A percentile compares a stretch with the other conserved stretches of the same genome.
These are phyloP conservation scores for Pleurotus cornucopiae DNA, from an alignment of 768 basidiomycete genomes.

Conservation along the genomic window DNA sequence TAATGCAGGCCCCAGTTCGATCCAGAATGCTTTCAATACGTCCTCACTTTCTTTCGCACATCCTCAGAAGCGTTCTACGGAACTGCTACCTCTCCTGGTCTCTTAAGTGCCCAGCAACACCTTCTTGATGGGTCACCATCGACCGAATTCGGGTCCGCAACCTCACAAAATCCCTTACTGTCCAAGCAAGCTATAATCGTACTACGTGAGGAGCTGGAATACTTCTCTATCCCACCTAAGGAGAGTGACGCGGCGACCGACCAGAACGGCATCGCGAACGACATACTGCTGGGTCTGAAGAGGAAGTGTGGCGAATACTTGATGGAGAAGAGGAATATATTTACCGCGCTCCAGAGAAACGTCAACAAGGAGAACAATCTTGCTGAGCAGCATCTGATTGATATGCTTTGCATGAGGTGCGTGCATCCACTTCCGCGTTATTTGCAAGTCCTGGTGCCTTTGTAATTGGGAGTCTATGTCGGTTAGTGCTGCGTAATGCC, in stretches of 20 bases:
- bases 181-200: slow-evolving; percentile 98
- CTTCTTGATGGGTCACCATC: slow-evolving; percentile 63
- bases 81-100: slow-evolving; percentile 63
- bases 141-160: slow-evolving; percentile 57
- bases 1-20: slow-evolving; percentile 66
- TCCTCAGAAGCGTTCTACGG: slow-evolving; percentile 94
- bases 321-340: slow-evolving; percentile 88
- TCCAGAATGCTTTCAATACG: slow-evolving; percentile 92
- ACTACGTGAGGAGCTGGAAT: slow-evolving; percentile 95
- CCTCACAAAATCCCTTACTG: slow-evolving; percentile 86
- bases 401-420: slow-evolving; percentile 99
- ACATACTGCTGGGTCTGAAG: slow-evolving; percentile 75
- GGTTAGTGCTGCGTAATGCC: too few species aligned
- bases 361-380: slow-evolving; percentile 99
- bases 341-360: slow-evolving; percentile 96
- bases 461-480: too few species aligned
- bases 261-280: slow-evolving; percentile 77
- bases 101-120: slow-evolving; percentile 76
- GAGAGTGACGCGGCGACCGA: slow-evolving; percentile 61
- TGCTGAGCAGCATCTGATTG: slow-evolving; percentile 98
- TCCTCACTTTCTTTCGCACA: slow-evolving; percentile 86
- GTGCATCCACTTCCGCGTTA: slow-evolving; percentile 9
- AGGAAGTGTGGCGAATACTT: slow-evolving; percentile 82
- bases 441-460: not conserved
- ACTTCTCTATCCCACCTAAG: slow-evolving; percentile 91